phyloP scores from a whole-genome alignment of 108 stramenopile species.

The Parmales sp. region DNA sequence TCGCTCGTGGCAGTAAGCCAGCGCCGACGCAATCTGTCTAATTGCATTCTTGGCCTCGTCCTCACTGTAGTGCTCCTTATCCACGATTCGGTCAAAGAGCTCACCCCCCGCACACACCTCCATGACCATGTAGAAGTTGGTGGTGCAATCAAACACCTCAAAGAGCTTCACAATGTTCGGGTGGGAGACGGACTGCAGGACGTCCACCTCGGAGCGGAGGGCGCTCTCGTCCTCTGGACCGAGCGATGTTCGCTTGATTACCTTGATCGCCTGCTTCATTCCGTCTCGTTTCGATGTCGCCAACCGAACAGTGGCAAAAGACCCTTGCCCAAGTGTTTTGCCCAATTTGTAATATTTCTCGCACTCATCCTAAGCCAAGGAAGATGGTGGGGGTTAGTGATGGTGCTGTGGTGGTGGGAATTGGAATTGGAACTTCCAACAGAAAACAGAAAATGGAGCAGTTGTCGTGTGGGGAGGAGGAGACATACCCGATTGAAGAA shows the following conservation, averaged over 20 bases:
- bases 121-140: conserved; percentile 28
- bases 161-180: conserved; percentile 28
- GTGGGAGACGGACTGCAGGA: conserved; percentile 23
- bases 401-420: no score
- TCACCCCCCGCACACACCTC: conserved; percentile 63
- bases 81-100: conserved; percentile 58
- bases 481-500: no score
- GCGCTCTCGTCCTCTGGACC: conserved; percentile 16
- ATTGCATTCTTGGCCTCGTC: conserved; percentile 38
- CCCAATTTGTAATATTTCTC: conserved; percentile 16
- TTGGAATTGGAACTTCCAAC: no score
- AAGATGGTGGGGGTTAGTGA: no score
- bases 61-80: conserved; percentile 48
- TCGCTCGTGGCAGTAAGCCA: conserved; percentile 58
- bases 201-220: conserved; percentile 17
- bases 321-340: conserved; percentile 19
- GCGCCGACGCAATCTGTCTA: conserved; percentile 41
- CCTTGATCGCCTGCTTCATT: conserved; percentile 23
- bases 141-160: conserved; percentile 23
- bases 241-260: conserved; percentile 14
- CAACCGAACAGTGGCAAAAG: conserved; percentile 23
- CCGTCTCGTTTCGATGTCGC: conserved; percentile 18
- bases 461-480: no score
- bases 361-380: conserved; percentile 15
- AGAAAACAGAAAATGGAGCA: no score